These are phyloP conservation scores for Pterocarpus santalinus DNA, from an alignment of 306 rosid species.

Conservation along the genomic window DNA sequence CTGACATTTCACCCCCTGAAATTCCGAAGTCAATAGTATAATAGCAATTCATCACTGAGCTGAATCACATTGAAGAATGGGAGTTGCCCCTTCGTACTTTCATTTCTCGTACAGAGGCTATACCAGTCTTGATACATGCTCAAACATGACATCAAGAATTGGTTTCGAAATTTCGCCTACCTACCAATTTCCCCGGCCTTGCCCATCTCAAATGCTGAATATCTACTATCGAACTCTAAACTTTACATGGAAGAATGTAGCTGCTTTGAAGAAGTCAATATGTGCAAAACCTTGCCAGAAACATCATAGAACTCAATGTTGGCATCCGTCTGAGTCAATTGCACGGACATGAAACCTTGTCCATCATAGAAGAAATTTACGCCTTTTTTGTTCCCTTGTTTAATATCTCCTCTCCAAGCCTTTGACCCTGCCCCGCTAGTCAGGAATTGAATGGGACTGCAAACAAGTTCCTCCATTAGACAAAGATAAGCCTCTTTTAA, in stretches of 20 bases:
- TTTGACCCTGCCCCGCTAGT: slow-evolving; percentile 72
- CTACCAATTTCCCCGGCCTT: neutral
- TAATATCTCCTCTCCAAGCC: slow-evolving; percentile 68
- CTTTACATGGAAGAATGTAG: slow-evolving; percentile 48
- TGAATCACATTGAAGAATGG: neutral
- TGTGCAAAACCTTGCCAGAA: slow-evolving; percentile 56
- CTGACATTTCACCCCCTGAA: neutral
- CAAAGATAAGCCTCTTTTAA: neutral
- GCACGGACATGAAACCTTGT: slow-evolving; percentile 71
- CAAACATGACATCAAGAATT: neutral
- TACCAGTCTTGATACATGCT: neutral
- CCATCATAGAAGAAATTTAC: slow-evolving; percentile 68
- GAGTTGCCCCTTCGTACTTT: neutral
- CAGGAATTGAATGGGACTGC: slow-evolving; percentile 61
- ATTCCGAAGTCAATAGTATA: neutral
- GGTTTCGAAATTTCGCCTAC: neutral
- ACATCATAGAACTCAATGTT: slow-evolving; percentile 58
- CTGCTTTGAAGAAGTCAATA: slow-evolving; percentile 47
- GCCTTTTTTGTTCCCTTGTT: slow-evolving; percentile 23
- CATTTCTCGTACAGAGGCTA: slow-evolving; percentile 9
- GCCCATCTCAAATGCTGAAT: neutral
- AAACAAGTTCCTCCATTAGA: slow-evolving; percentile 48
- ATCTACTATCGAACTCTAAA: neutral
- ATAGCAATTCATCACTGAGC: neutral
- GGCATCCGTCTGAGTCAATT: slow-evolving; percentile 56